Percentiles rank a stretch among this genome's conserved stretches.
These are phyloP conservation scores for Eremothecium gossypii DNA, from an alignment of 1,139 yeast species.

Conservation along the genomic window DNA sequence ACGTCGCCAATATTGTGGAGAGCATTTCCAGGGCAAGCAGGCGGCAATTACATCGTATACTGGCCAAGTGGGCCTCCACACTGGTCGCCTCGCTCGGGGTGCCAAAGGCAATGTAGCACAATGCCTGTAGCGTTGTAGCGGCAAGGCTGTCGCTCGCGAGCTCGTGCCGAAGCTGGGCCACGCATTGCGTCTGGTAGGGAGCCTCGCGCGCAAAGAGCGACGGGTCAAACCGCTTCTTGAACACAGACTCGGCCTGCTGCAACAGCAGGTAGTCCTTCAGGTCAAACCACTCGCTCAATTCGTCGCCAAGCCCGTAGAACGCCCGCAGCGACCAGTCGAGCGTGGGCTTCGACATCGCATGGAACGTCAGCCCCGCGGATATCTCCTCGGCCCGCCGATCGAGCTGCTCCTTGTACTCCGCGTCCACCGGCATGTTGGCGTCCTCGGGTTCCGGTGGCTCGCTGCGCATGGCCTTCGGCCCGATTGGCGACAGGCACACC, in stretches of 20 bases:
- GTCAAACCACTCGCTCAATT: slow-evolving; percentile 59
- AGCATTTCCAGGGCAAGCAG: slow-evolving; percentile 8
- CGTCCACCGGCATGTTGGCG: slow-evolving; percentile 31
- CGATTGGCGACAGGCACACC: not conserved
- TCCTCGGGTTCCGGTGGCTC: slow-evolving; percentile 5
- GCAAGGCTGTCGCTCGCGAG: slow-evolving; percentile 7
- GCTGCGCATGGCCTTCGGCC: not conserved
- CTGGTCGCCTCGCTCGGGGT: slow-evolving; percentile 11
- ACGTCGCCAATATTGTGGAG: slow-evolving; percentile 10
- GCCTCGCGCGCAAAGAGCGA: slow-evolving; percentile 16
- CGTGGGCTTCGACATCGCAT: slow-evolving; percentile 29
- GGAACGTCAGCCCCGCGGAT: slow-evolving; percentile 17
- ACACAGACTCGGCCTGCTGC: slow-evolving; percentile 13
- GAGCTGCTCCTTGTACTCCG: slow-evolving; percentile 29
- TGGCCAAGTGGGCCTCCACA: slow-evolving; percentile 13
- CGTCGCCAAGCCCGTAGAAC: slow-evolving; percentile 35
- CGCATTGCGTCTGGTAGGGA: slow-evolving; percentile 11
- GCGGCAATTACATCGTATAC: slow-evolving; percentile 18
- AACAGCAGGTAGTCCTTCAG: slow-evolving; percentile 36
- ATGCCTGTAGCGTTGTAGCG: slow-evolving; percentile 10
- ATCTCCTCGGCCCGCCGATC: slow-evolving; percentile 32
- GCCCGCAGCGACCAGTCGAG: slow-evolving; percentile 43
- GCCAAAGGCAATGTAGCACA: slow-evolving; percentile 25
- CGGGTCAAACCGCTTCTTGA: slow-evolving; percentile 18
- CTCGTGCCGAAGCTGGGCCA: slow-evolving; percentile 9